A percentile compares a stretch with the other conserved stretches of the same genome.
These are phyloP conservation scores for Cercospora zeina DNA, from an alignment of 2,329 filamentous ascomycete genomes.

Conservation along the genomic window DNA sequence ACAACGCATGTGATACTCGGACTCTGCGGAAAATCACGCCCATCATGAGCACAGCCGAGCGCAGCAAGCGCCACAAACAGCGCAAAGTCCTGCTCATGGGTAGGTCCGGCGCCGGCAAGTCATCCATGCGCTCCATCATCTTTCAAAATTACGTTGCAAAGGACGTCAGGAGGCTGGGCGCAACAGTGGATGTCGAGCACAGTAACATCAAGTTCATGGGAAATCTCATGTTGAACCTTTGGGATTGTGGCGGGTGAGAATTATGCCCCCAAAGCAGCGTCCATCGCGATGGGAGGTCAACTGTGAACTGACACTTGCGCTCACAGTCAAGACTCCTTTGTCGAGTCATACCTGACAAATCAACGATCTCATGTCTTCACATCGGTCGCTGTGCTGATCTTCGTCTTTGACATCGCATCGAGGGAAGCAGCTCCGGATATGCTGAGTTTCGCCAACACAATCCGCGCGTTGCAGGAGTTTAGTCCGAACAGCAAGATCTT, in stretches of 20 bases:
- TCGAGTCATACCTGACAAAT: constrained; percentile 95
- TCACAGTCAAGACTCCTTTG: constrained; percentile 90
- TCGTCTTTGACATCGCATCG: constrained; percentile 98
- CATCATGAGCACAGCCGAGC: constrained; percentile 36
- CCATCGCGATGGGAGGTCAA: constrained; percentile 15
- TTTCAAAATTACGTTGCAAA: constrained; percentile 99
- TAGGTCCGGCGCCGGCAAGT: constrained; percentile 96
- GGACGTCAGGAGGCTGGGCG: constrained; percentile 87
- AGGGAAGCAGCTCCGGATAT: constrained; percentile 92
- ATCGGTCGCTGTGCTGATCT: constrained; percentile 94
- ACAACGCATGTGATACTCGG: not conserved
- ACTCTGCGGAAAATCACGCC: not conserved
- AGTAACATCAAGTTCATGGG: constrained; percentile 99
- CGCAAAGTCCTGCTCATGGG: constrained; percentile 65
- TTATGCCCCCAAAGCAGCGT: not conserved
- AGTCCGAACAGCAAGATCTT: constrained; percentile 82
- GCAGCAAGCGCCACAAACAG: constrained; percentile 54
- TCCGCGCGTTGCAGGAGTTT: constrained; percentile 83
- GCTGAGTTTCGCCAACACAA: constrained; percentile 86
- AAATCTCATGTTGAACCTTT: constrained; percentile 93
- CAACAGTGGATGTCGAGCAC: constrained; percentile 97
- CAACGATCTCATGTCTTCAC: constrained; percentile 96
- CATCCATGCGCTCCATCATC: constrained; percentile 97
- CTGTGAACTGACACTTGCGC: constrained; percentile 14
- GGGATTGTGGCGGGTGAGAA: constrained; percentile 88